These are phyloP conservation scores for Murraya koenigii DNA, from an alignment of 345 rosid genomes.

Conservation along the genomic window DNA sequence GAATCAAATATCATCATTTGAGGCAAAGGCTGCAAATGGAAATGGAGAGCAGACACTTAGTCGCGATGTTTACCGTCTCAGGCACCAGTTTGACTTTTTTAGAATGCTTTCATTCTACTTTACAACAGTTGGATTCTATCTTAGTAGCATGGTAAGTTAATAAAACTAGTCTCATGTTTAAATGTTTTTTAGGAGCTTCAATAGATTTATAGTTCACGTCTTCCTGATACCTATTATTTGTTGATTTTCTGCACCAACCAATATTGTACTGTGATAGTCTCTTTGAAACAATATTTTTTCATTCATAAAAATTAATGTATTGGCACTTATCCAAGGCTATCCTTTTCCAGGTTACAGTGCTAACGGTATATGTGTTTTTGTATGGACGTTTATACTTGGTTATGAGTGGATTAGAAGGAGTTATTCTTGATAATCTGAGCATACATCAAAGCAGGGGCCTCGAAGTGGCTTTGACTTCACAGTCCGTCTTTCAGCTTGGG, in stretches of 20 bases:
- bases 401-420: conserved; percentile 83
- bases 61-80: conserved; percentile 95
- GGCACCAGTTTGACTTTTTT: conserved; percentile 85
- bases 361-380: conserved; percentile 78
- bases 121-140: conserved; percentile 95
- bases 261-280: background rate
- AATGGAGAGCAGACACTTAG: conserved; percentile 99
- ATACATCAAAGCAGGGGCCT: conserved; percentile 71
- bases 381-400: conserved; percentile 92
- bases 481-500: conserved; percentile 83
- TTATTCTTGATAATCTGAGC: conserved; percentile 49
- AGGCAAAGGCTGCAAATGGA: conserved; percentile 95
- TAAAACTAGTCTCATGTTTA: background rate
- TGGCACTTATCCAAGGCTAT: background rate
- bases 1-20: conserved; percentile 89
- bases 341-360: conserved; percentile 70
- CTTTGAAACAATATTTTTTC: background rate
- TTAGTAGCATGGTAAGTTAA: conserved; percentile 83
- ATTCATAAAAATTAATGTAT: background rate
- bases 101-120: conserved; percentile 98
- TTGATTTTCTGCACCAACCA: background rate
- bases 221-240: background rate
- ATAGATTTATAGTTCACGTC: background rate
- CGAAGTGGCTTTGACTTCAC: conserved; percentile 77
- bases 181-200: background rate